Base-by-base conservation (phyloP, 176 grass and related monocot species). In the Musa acuminata region DNA sequence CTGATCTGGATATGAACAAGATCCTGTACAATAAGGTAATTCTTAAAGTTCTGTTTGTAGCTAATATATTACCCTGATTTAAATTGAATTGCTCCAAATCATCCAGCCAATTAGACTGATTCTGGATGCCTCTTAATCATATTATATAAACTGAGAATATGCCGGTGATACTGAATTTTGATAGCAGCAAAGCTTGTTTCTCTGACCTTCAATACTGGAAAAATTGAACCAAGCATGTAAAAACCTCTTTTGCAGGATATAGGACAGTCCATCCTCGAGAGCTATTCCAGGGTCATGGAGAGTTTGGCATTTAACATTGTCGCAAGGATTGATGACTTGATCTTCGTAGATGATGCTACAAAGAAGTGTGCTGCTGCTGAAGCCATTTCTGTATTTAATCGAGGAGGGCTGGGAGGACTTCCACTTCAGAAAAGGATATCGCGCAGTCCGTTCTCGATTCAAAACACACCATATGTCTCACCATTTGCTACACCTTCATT, bases 21-120 rank as follows among this genome's bases (percentile, higher is more conserved):
- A 96, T 96, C 64, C 89, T 92, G 49, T 96, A 96, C 58, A 96
- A 96, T 73, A 96, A 96, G 93, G 93, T 96, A 69, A 75, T 78
- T 51, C 43, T 81, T 75, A 6, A 2, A 57, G 13, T 52, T 49
- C n/a, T 49, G 8, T n/a, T 60, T 60, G 12, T 8, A 19, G n/a
- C 57, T 16, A 17, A 60, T 13, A 13, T 17, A n/a, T 60, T 60
- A 60, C 57, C 57, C 57, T 20, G 13, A 60, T 16, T 60, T 5
- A 43, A 43, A 43, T 43, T 43, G 3, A 43, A 43, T 43, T 43
- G 35, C 35, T 43, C 35, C 6, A 43, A 43, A 43, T 5, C 35
- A 8, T 64, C 23, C 35, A 43, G 35, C 35, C 35, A 43, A 43
- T 43, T 43, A 43, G 35, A 43, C 35, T 43, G 35, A 43, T 43